Evolutionary conservation across 352 stramenopile genomes (phyloP).

Genomic region (Globisporangium megalacanthum): DNA sequence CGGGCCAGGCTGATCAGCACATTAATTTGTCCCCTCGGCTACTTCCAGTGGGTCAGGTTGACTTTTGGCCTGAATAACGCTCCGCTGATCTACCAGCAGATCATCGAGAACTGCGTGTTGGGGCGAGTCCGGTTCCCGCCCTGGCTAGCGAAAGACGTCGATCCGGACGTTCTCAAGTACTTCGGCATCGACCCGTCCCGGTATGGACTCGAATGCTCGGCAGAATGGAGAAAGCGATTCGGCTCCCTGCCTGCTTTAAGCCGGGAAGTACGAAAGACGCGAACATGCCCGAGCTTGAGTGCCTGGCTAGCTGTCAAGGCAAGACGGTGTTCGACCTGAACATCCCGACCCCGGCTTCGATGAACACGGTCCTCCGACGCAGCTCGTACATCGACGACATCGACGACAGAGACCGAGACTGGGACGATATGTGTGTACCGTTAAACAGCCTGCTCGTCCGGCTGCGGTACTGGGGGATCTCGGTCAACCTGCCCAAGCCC

Average conservation of each 20-base stretch:
- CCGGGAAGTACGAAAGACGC: no score
- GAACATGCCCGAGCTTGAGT: no score
- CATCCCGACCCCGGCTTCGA: no score
- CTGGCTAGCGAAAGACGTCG: neutral
- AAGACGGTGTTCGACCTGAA: no score
- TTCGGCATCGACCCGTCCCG: no score
- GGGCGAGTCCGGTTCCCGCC: neutral
- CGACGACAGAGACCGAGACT: neutral
- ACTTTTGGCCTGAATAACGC: slow-evolving; percentile 20
- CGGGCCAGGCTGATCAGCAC: slow-evolving; percentile 11
- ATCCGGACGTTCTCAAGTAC: neutral
- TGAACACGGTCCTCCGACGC: no score
- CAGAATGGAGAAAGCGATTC: no score
- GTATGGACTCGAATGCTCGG: no score
- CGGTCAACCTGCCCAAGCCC: slow-evolving; percentile 20
- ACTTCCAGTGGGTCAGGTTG: slow-evolving; percentile 19
- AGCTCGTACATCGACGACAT: neutral
- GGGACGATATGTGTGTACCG: slow-evolving; percentile 2
- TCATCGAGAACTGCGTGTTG: slow-evolving; percentile 11
- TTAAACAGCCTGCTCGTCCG: slow-evolving; percentile 10
- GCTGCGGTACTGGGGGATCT: slow-evolving; percentile 16
- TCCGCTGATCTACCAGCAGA: slow-evolving; percentile 9
- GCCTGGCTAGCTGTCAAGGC: no score
- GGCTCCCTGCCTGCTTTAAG: no score
- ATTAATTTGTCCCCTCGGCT: slow-evolving; percentile 16